phyloP scores from a whole-genome alignment of 805 yeast genomes.

The Metschnikowia picachoensis region DNA sequence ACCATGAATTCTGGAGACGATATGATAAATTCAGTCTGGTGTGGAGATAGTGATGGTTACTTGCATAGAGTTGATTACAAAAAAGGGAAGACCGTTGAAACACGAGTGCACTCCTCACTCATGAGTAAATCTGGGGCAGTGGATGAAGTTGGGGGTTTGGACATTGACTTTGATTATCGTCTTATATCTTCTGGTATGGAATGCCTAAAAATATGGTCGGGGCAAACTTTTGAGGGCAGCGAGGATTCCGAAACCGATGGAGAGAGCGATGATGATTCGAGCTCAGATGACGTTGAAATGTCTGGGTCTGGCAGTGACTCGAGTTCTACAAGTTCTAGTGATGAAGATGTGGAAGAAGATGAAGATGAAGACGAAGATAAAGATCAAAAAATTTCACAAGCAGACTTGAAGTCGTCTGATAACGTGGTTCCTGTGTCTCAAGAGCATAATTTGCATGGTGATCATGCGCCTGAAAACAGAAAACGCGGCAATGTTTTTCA shows the following conservation, averaged over 20 bases:
- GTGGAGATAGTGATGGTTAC: conserved; percentile 76
- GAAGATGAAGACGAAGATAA: not conserved
- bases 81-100: conserved; percentile 59
- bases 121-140: conserved; percentile 31
- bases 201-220: conserved; percentile 66
- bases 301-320: not conserved
- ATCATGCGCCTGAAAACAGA: not conserved
- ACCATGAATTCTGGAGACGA: conserved; percentile 51
- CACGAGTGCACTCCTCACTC: conserved; percentile 57
- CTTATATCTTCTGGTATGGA: conserved; percentile 84
- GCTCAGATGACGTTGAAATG: conserved; percentile 2
- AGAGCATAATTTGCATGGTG: too few species aligned
- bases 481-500: conserved; percentile 4
- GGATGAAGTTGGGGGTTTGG: conserved; percentile 77
- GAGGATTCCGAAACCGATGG: not conserved
- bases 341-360: not conserved
- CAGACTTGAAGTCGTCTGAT: too few species aligned
- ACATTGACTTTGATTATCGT: conserved; percentile 77
- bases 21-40: conserved; percentile 55
- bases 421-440: too few species aligned
- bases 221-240: not conserved
- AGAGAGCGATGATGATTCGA: conserved; percentile 1
- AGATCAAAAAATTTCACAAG: not conserved
- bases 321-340: not conserved
- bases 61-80: conserved; percentile 65